Evolutionary conservation across 1,284 basidiomycete genomes (phyloP).

Genomic region (Mycosarcoma mackinlayi): DNA sequence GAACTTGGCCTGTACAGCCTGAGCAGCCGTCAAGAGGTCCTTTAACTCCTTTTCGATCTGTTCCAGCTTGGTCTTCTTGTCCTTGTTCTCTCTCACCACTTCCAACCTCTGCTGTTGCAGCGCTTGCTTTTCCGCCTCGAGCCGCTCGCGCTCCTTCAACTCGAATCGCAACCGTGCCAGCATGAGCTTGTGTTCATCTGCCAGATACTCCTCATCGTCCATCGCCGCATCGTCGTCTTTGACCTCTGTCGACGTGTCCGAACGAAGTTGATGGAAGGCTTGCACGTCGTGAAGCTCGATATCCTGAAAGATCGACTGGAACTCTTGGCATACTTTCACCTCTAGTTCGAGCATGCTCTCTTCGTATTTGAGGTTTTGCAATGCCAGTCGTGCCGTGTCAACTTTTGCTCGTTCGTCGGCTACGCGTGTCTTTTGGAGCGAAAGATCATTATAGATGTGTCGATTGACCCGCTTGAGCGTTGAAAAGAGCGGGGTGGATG

Average conservation of each 20-base stretch:
- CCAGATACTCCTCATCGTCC: constrained; percentile 6
- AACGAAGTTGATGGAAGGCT: constrained; percentile 17
- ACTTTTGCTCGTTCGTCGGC: constrained; percentile 37
- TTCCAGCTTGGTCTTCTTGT: constrained; percentile 43
- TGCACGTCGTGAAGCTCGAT: constrained; percentile 33
- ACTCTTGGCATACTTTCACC: constrained; percentile 40
- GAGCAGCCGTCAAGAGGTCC: constrained; percentile 19
- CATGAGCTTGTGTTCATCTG: constrained; percentile 40
- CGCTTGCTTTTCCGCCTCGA: constrained; percentile 34
- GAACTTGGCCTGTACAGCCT: constrained; percentile 25
- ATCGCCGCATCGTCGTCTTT: background rate
- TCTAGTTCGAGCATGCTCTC: constrained; percentile 46
- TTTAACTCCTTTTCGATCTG: constrained; percentile 33
- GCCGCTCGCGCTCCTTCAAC: constrained; percentile 33
- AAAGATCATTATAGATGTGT: constrained; percentile 22
- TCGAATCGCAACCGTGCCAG: constrained; percentile 37
- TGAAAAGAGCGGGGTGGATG: constrained; percentile 27
- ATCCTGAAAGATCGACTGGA: constrained; percentile 49
- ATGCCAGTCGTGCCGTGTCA: constrained; percentile 28
- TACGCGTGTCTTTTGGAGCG: constrained; percentile 24
- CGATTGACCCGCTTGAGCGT: constrained; percentile 35
- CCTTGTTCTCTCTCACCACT: constrained; percentile 41
- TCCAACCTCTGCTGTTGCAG: constrained; percentile 34
- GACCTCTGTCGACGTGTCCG: background rate
- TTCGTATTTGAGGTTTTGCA: constrained; percentile 51